Evolutionary conservation across 2,329 filamentous ascomycete genomes (phyloP).

Genomic region (Penicillium sp.): DNA sequence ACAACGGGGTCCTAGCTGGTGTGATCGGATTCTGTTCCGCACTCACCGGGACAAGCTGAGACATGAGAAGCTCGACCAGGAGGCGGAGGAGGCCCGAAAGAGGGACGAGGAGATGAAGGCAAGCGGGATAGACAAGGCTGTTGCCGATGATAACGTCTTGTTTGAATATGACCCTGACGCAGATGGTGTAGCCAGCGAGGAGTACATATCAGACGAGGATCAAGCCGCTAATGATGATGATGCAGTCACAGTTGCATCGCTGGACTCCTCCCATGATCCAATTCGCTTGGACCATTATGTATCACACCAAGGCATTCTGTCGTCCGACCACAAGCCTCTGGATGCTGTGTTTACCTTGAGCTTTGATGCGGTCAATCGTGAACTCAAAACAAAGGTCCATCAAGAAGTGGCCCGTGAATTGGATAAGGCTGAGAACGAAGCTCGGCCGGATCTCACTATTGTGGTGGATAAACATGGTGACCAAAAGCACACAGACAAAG

Average conservation of each 20-base stretch:
- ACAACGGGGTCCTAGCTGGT: slow-evolving; percentile 90
- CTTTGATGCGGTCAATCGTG: slow-evolving; percentile 82
- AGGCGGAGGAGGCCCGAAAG: slow-evolving; percentile 66
- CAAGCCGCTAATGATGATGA: slow-evolving; percentile 46
- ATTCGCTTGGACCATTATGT: slow-evolving; percentile 68
- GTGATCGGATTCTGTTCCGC: slow-evolving; percentile 86
- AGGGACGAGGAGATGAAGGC: slow-evolving; percentile 84
- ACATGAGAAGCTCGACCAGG: slow-evolving; percentile 63
- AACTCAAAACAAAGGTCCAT: slow-evolving; percentile 79
- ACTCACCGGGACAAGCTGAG: slow-evolving; percentile 68
- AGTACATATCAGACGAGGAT: slow-evolving; percentile 58
- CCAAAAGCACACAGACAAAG: slow-evolving; percentile 34
- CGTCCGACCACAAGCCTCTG: slow-evolving; percentile 94
- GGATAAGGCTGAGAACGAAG: slow-evolving; percentile 89
- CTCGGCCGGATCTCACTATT: slow-evolving; percentile 76
- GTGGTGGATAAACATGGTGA: slow-evolving; percentile 65
- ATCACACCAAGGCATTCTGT: slow-evolving; percentile 84
- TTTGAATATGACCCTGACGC: slow-evolving; percentile 88
- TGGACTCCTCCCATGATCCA: slow-evolving; percentile 47
- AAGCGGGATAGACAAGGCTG: slow-evolving; percentile 70
- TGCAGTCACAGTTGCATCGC: slow-evolving; percentile 24
- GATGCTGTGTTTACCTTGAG: slow-evolving; percentile 78
- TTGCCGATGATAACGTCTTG: slow-evolving; percentile 76
- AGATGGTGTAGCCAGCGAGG: slow-evolving; percentile 63
- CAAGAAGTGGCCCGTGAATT: slow-evolving; percentile 84